Evolutionary conservation across 176 grass and related monocot genomes (phyloP).

Genomic region (Zoysia japonica): DNA sequence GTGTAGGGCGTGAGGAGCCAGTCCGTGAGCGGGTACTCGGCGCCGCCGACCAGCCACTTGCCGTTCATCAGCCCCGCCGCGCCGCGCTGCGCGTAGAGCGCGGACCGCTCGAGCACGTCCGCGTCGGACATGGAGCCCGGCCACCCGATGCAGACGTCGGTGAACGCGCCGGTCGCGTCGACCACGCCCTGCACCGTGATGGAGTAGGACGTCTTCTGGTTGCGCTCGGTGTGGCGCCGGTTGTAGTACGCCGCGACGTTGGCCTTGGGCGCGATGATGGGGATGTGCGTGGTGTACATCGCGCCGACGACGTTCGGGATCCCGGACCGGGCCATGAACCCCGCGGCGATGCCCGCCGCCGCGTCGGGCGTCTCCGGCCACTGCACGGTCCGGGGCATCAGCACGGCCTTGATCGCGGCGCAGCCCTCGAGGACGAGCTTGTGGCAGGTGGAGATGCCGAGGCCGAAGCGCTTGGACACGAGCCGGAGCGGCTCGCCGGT

Average conservation of each 20-base stretch:
- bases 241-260: slow-evolving; percentile 73
- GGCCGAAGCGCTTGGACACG: slow-evolving; percentile 73
- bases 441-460: slow-evolving; percentile 88
- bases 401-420: slow-evolving; percentile 63
- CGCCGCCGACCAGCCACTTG: slow-evolving; percentile 62
- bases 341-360: slow-evolving; percentile 14
- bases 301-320: slow-evolving; percentile 67
- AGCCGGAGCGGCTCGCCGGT: slow-evolving; percentile 73
- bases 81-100: slow-evolving; percentile 56
- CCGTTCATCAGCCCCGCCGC: slow-evolving; percentile 44
- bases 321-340: slow-evolving; percentile 55
- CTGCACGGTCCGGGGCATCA: slow-evolving; percentile 61
- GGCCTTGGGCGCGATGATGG: slow-evolving; percentile 82
- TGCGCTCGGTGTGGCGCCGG: slow-evolving; percentile 80
- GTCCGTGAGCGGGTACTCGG: slow-evolving; percentile 65
- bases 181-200: slow-evolving; percentile 80
- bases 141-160: slow-evolving; percentile 77
- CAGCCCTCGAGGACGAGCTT: slow-evolving; percentile 90
- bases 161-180: slow-evolving; percentile 67
- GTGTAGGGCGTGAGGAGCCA: slow-evolving; percentile 84
- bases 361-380: slow-evolving; percentile 45
- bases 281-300: slow-evolving; percentile 83
- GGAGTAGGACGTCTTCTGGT: slow-evolving; percentile 81
- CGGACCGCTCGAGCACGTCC: slow-evolving; percentile 61
- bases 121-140: slow-evolving; percentile 62